These are phyloP conservation scores for Elsinoe necatrix DNA, from an alignment of 2,329 filamentous ascomycete species.

Conservation along the genomic window DNA sequence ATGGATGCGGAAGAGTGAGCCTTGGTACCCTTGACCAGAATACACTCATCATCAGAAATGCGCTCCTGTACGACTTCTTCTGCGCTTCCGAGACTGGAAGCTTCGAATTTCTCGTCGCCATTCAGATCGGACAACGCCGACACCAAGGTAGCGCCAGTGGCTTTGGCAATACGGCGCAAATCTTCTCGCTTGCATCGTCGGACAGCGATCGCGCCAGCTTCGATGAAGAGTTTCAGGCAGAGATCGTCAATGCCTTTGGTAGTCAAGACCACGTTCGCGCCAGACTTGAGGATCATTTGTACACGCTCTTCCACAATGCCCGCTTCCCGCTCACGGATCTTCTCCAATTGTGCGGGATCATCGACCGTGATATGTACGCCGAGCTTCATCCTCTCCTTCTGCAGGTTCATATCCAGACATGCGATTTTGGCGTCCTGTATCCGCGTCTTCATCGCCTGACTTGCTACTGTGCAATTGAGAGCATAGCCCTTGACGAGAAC, in stretches of 20 bases:
- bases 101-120: conserved; percentile 92
- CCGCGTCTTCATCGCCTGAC: conserved; percentile 92
- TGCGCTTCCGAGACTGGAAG: conserved; percentile 78
- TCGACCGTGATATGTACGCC: conserved; percentile 98
- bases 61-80: conserved; percentile 97
- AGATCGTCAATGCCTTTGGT: conserved; percentile 98
- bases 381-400: conserved; percentile 98
- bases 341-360: conserved; percentile 92
- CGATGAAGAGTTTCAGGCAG: conserved; percentile 86
- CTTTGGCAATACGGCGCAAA: conserved; percentile 86
- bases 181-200: conserved; percentile 98
- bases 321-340: conserved; percentile 87
- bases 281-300: conserved; percentile 95
- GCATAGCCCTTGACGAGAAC: conserved; percentile 92
- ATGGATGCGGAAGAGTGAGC: conserved; percentile 82
- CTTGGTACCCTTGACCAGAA: conserved; percentile 92
- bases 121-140: conserved; percentile 93
- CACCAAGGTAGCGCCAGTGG: conserved; percentile 86
- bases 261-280: conserved; percentile 90
- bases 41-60: conserved; percentile 98
- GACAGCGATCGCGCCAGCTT: conserved; percentile 91
- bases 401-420: conserved; percentile 92
- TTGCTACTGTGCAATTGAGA: conserved; percentile 96
- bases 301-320: conserved; percentile 90
- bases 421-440: conserved; percentile 94